Evolutionary conservation across 768 basidiomycete genomes (phyloP).

Genomic region (Paxillus rubicundulus): DNA sequence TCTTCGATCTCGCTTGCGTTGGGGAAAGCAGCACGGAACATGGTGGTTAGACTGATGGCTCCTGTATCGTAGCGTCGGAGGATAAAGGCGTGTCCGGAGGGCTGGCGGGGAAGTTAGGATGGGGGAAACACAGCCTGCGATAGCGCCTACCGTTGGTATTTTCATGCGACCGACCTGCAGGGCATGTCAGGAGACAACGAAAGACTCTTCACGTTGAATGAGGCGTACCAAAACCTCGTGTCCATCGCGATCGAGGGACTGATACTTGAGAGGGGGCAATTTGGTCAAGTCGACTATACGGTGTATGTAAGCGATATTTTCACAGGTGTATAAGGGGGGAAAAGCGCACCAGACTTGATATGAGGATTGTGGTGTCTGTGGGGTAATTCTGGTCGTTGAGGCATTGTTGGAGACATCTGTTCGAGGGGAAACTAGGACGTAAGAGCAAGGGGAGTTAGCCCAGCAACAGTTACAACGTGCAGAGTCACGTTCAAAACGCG

Average conservation of each 20-base stretch:
- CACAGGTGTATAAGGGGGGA: not conserved
- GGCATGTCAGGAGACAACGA: conserved; percentile 20
- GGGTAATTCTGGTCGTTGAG: conserved; percentile 53
- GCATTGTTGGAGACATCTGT: conserved; percentile 22
- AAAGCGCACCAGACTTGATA: conserved; percentile 42
- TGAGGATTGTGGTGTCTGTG: conserved; percentile 48
- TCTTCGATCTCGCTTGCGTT: conserved; percentile 74
- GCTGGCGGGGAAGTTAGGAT: conserved; percentile 40
- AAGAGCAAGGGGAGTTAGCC: conserved; percentile 5
- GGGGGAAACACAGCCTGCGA: conserved; percentile 7
- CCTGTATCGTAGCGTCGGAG: conserved; percentile 92
- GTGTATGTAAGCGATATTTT: not conserved
- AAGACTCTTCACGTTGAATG: not conserved
- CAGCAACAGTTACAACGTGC: conserved; percentile 15
- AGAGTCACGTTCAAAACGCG: conserved; percentile 35
- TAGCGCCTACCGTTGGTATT: conserved; percentile 73
- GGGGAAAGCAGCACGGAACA: conserved; percentile 95
- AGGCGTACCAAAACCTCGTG: conserved; percentile 75
- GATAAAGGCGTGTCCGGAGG: conserved; percentile 86
- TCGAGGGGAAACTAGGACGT: conserved; percentile 1
- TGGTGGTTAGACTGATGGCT: conserved; percentile 89
- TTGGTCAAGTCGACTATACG: conserved; percentile 39
- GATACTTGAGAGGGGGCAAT: conserved; percentile 82
- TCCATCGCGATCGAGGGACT: conserved; percentile 84
- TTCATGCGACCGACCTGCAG: conserved; percentile 84